Conservation (phyloP, 2,329 filamentous ascomycete species). For the Venturia nashicola region DNA sequence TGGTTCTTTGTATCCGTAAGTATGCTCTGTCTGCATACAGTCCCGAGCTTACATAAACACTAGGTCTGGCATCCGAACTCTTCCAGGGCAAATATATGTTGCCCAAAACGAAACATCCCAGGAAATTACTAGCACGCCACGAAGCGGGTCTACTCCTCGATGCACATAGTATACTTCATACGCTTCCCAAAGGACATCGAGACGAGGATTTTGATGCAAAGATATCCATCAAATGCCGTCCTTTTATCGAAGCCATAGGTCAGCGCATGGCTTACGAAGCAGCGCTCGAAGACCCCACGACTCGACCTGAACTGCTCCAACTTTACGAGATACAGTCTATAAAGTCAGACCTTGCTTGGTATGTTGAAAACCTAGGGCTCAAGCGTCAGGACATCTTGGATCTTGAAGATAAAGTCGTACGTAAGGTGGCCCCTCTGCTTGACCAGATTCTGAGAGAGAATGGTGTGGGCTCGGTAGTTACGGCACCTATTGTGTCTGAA, state of each 20-base stretch:
- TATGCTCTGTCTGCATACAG: not conserved
- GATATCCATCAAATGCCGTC: not conserved
- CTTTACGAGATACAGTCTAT: not conserved
- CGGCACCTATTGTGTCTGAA: not conserved
- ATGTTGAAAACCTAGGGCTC: not conserved
- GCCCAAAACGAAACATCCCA: not conserved
- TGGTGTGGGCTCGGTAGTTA: not conserved
- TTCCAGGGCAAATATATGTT: not conserved
- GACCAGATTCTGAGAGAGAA: not conserved
- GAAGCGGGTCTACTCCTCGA: not conserved
- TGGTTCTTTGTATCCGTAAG: not conserved
- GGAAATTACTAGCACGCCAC: not conserved
- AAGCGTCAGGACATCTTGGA: not conserved
- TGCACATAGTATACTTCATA: not conserved
- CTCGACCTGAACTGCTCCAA: not conserved
- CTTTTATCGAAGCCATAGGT: not conserved
- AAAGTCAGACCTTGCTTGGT: not conserved
- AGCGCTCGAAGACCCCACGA: not conserved
- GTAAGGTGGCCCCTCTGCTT: not conserved
- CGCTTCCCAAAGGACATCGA: not conserved
- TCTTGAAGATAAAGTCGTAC: not conserved
- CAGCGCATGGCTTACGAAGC: not conserved
- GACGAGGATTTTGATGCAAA: not conserved
- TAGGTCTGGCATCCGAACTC: not conserved
- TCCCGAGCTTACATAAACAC: not conserved